Evolutionary conservation across 495 filamentous ascomycete genomes (phyloP).

Genomic region (Collariella sp.): DNA sequence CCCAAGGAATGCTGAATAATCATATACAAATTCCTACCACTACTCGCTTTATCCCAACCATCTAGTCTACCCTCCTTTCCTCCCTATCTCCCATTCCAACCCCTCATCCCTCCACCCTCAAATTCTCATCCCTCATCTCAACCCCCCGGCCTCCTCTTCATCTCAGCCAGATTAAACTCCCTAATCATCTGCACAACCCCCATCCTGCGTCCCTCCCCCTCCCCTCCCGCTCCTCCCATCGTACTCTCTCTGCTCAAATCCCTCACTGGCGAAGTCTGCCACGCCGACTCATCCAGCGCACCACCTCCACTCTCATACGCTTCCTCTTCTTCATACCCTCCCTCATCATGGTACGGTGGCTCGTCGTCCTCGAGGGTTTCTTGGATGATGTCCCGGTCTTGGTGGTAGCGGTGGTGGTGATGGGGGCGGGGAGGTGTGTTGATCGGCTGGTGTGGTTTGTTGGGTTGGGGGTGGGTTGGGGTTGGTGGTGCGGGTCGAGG

Average conservation of each 20-base stretch:
- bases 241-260: conserved; percentile 37
- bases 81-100: too few relatives aligned
- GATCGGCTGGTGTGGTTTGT: not conserved
- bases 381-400: conserved; percentile 39
- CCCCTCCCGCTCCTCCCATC: conserved; percentile 19
- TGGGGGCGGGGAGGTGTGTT: conserved; percentile 23
- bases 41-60: too few relatives aligned
- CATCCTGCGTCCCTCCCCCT: conserved; percentile 31
- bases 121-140: too few relatives aligned
- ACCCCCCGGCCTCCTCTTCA: conserved; percentile 41
- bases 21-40: too few relatives aligned
- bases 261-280: conserved; percentile 40
- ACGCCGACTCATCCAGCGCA: conserved; percentile 43
- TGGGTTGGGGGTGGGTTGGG: too few relatives aligned
- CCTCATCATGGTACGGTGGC: conserved; percentile 55
- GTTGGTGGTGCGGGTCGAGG: conserved; percentile 82
- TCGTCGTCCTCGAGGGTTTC: conserved; percentile 40
- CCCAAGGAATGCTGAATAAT: too few relatives aligned
- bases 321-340: conserved; percentile 63
- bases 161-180: conserved; percentile 81
- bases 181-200: conserved; percentile 80
- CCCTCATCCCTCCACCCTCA: too few relatives aligned
- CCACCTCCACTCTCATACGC: conserved; percentile 45
- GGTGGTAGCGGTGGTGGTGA: conserved; percentile 36
- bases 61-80: too few relatives aligned